These are phyloP conservation scores for Microcyclospora pomicola DNA, from an alignment of 2,329 filamentous ascomycete genomes.

Conservation along the genomic window DNA sequence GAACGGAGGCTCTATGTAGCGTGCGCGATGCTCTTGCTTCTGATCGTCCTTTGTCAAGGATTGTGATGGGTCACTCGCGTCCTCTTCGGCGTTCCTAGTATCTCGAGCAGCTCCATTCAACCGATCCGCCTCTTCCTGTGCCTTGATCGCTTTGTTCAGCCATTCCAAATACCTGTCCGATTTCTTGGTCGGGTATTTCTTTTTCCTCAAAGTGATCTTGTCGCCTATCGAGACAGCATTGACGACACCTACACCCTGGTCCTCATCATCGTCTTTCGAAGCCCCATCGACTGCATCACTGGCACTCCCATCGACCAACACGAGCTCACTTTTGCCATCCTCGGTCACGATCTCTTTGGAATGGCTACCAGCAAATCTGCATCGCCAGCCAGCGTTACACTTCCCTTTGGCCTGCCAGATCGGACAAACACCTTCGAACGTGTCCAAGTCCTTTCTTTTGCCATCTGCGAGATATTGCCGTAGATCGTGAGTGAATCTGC, in stretches of 20 bases:
- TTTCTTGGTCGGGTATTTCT: slow-evolving; percentile 54
- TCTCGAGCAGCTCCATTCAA: slow-evolving; percentile 18
- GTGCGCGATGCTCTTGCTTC: slow-evolving; percentile 60
- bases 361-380: slow-evolving; percentile 78
- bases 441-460: slow-evolving; percentile 64
- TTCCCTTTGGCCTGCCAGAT: slow-evolving; percentile 62
- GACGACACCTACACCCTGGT: slow-evolving; percentile 48
- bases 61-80: neutral
- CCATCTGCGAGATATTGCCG: slow-evolving; percentile 73
- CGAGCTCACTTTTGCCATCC: slow-evolving; percentile 71
- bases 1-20: slow-evolving; percentile 74
- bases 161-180: slow-evolving; percentile 66
- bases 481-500: slow-evolving; percentile 70
- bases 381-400: slow-evolving; percentile 85
- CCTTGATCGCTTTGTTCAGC: slow-evolving; percentile 49
- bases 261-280: slow-evolving; percentile 30
- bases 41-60: slow-evolving; percentile 19
- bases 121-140: slow-evolving; percentile 15
- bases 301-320: slow-evolving; percentile 42
- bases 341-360: slow-evolving; percentile 63
- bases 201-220: slow-evolving; percentile 64
- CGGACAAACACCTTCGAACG: slow-evolving; percentile 66
- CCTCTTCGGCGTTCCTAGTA: neutral
- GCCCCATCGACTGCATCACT: slow-evolving; percentile 18
- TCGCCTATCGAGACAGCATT: slow-evolving; percentile 58